These are phyloP conservation scores for Termitomyces sp. DNA, from an alignment of 768 basidiomycete species.

Conservation along the genomic window DNA sequence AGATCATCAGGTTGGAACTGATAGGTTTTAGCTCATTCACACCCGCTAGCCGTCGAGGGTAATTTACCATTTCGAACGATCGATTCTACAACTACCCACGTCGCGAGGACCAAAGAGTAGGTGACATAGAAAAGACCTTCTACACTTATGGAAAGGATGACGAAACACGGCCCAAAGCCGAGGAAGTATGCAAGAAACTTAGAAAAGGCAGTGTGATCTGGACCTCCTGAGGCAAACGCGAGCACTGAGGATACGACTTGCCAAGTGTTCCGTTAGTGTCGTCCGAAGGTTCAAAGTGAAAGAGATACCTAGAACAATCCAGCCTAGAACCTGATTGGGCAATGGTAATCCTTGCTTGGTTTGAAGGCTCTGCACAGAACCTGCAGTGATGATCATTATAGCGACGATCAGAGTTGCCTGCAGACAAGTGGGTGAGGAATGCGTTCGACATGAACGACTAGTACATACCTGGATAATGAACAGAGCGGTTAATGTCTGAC, in stretches of 20 bases:
- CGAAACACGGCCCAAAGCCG: conserved; percentile 70
- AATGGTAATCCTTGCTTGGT: conserved; percentile 64
- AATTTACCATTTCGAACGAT: conserved; percentile 14
- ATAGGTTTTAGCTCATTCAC: conserved; percentile 25
- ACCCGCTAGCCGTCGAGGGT: conserved; percentile 4
- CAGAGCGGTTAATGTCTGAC: conserved; percentile 1
- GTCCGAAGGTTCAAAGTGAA: not conserved
- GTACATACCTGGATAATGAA: conserved; percentile 20
- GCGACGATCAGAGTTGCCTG: conserved; percentile 44
- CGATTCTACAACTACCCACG: conserved; percentile 69
- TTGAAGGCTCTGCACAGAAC: conserved; percentile 58
- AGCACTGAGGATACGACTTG: conserved; percentile 48
- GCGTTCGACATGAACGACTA: not conserved
- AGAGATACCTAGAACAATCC: conserved; percentile 56
- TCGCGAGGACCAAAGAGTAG: conserved; percentile 56
- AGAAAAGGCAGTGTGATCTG: conserved; percentile 37
- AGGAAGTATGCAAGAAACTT: conserved; percentile 64
- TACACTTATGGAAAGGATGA: conserved; percentile 77
- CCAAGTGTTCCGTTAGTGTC: not conserved
- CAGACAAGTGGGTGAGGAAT: not conserved
- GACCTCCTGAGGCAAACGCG: conserved; percentile 40
- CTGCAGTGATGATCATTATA: conserved; percentile 50
- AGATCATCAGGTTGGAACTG: conserved; percentile 59
- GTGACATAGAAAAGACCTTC: conserved; percentile 80
- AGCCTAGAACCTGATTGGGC: conserved; percentile 57